Evolutionary conservation across 2,329 filamentous ascomycete genomes (phyloP).

Genomic region (Domatiomyces catenatus): DNA sequence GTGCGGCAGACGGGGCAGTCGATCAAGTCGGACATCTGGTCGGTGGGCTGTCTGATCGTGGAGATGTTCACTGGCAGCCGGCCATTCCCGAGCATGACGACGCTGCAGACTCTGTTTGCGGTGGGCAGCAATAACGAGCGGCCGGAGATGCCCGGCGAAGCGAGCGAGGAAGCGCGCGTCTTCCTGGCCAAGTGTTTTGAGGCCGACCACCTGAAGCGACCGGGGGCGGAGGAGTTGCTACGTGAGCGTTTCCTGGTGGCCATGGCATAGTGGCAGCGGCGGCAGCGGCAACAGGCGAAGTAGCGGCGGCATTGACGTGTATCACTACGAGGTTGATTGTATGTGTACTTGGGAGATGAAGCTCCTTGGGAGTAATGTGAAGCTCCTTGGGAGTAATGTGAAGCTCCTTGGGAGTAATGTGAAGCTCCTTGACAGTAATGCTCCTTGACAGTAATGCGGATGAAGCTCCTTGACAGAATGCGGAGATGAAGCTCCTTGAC

Average conservation of each 20-base stretch:
- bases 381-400: too few relatives aligned
- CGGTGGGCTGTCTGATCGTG: constrained; percentile 84
- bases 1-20: constrained; percentile 97
- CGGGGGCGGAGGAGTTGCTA: constrained; percentile 81
- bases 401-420: too few relatives aligned
- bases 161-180: constrained; percentile 64
- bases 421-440: too few relatives aligned
- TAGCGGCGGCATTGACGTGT: too few relatives aligned
- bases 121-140: constrained; percentile 79
- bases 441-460: too few relatives aligned
- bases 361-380: too few relatives aligned
- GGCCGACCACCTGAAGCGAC: constrained; percentile 82
- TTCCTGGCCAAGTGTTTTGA: constrained; percentile 89
- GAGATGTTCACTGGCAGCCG: constrained; percentile 98
- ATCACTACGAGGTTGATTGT: too few relatives aligned
- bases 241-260: constrained; percentile 52
- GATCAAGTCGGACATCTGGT: constrained; percentile 98
- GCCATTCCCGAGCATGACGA: constrained; percentile 91
- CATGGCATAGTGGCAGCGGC: constrained; percentile 6
- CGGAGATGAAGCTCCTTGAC: too few relatives aligned
- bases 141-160: constrained; percentile 74
- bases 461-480: too few relatives aligned
- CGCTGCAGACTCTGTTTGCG: constrained; percentile 96
- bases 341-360: too few relatives aligned
- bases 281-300: neutral